These are phyloP conservation scores for Cyberlindnera mississippiensis DNA, from an alignment of 805 yeast genomes.

Conservation along the genomic window DNA sequence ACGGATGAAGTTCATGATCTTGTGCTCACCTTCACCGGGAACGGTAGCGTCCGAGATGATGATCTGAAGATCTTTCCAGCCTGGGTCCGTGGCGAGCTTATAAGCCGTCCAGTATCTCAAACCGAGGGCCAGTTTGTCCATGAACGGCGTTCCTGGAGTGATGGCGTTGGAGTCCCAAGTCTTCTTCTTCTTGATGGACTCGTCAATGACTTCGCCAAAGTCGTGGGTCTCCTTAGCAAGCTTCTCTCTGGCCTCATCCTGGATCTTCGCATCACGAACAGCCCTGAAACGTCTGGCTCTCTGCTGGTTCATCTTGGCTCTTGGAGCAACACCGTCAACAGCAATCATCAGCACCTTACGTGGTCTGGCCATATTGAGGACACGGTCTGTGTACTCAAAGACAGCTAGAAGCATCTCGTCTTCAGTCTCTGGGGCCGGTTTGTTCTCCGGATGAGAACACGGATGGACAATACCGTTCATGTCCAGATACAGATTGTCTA, in stretches of 20 bases:
- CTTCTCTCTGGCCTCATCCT: conserved; percentile 63
- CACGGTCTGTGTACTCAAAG: conserved; percentile 89
- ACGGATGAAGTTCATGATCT: conserved; percentile 93
- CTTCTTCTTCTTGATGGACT: conserved; percentile 64
- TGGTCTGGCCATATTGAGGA: conserved; percentile 91
- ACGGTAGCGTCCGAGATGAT: conserved; percentile 91
- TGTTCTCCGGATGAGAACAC: conserved; percentile 96
- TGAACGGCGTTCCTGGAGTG: conserved; percentile 96
- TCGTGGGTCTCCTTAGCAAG: conserved; percentile 29
- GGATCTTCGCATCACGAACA: conserved; percentile 89
- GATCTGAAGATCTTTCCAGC: conserved; percentile 77
- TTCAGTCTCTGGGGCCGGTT: conserved; percentile 93
- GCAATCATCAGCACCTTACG: conserved; percentile 94
- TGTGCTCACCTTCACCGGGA: conserved; percentile 99
- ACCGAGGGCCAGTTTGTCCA: conserved; percentile 81
- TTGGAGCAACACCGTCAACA: conserved; percentile 97
- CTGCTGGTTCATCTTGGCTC: conserved; percentile 98
- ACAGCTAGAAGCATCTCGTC: conserved; percentile 95
- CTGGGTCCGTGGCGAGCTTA: conserved; percentile 79
- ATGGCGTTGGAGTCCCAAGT: conserved; percentile 89
- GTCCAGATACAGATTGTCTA: conserved; percentile 89
- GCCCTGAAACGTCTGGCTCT: conserved; percentile 93
- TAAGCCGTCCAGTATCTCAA: conserved; percentile 84
- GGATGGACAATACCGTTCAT: conserved; percentile 99
- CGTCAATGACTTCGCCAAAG: conserved; percentile 67